Evolutionary conservation across 2,329 filamentous ascomycete genomes (phyloP).

Genomic region (Arachnopeziza araneosa): DNA sequence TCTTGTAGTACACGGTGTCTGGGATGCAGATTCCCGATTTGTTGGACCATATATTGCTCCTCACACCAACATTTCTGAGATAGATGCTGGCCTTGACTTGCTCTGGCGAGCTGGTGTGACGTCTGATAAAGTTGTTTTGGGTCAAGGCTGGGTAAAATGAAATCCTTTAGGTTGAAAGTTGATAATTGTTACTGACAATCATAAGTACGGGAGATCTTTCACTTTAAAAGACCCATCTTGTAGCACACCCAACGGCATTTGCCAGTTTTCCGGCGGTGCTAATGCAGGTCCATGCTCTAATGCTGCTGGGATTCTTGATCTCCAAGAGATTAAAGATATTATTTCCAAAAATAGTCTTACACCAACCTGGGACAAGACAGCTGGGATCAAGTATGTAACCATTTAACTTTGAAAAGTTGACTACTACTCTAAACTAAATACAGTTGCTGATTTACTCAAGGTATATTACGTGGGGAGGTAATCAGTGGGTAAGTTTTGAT

Average conservation of each 20-base stretch:
- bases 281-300: slow-evolving; percentile 26
- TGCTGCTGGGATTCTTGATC: slow-evolving; percentile 29
- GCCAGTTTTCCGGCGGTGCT: slow-evolving; percentile 18
- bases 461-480: slow-evolving; percentile 17
- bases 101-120: slow-evolving; percentile 36
- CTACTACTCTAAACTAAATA: background rate
- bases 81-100: slow-evolving; percentile 27
- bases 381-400: slow-evolving; percentile 11
- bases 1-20: slow-evolving; percentile 23
- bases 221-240: slow-evolving; percentile 24
- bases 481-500: slow-evolving; percentile 32
- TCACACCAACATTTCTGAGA: slow-evolving; percentile 39
- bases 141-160: slow-evolving; percentile 31
- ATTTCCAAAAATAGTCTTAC: slow-evolving; percentile 16
- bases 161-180: background rate
- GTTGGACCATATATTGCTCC: slow-evolving; percentile 30
- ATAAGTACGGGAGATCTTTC: slow-evolving; percentile 38
- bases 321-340: slow-evolving; percentile 33
- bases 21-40: slow-evolving; percentile 19
- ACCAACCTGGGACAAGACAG: slow-evolving; percentile 21
- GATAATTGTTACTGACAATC: background rate
- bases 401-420: background rate
- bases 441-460: background rate
- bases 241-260: slow-evolving; percentile 22
- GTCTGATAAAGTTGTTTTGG: slow-evolving; percentile 37